Conservation (phyloP, 1,139 yeast species). For the Protomyces inundatus region DNA sequence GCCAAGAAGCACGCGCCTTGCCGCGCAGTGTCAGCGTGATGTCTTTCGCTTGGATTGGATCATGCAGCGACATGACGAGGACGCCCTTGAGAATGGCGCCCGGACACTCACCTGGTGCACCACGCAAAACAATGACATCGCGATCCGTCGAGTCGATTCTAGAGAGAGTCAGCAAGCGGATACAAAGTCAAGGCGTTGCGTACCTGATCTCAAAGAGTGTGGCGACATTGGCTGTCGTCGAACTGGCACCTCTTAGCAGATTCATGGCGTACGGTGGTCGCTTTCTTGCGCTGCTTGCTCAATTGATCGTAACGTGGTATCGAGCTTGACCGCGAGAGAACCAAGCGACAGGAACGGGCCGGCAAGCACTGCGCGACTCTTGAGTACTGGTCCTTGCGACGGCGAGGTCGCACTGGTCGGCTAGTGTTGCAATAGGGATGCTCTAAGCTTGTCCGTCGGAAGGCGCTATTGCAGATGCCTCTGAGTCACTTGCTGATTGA, state of each 20-base stretch:
- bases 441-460: too few relatives aligned
- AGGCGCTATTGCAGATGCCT: too few relatives aligned
- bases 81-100: slow-evolving; percentile 72
- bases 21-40: slow-evolving; percentile 61
- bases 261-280: slow-evolving; percentile 3
- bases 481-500: too few relatives aligned
- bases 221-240: slow-evolving; percentile 22
- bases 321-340: too few relatives aligned
- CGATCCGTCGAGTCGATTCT: slow-evolving; percentile 63
- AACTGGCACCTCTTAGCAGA: slow-evolving; percentile 8
- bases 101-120: slow-evolving; percentile 69
- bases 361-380: too few relatives aligned
- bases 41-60: slow-evolving; percentile 64
- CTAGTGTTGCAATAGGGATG: too few relatives aligned
- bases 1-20: slow-evolving; percentile 49
- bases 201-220: slow-evolving; percentile 37
- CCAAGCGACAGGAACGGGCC: too few relatives aligned
- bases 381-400: too few relatives aligned
- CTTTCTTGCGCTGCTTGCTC: too few relatives aligned
- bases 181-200: slow-evolving; percentile 17
- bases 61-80: slow-evolving; percentile 68
- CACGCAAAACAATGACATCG: slow-evolving; percentile 77
- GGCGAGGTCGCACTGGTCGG: too few relatives aligned
- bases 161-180: slow-evolving; percentile 45
- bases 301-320: too few relatives aligned